Base-by-base conservation (phyloP, 352 stramenopile genomes). In the Globisporangium sylvaticum region DNA sequence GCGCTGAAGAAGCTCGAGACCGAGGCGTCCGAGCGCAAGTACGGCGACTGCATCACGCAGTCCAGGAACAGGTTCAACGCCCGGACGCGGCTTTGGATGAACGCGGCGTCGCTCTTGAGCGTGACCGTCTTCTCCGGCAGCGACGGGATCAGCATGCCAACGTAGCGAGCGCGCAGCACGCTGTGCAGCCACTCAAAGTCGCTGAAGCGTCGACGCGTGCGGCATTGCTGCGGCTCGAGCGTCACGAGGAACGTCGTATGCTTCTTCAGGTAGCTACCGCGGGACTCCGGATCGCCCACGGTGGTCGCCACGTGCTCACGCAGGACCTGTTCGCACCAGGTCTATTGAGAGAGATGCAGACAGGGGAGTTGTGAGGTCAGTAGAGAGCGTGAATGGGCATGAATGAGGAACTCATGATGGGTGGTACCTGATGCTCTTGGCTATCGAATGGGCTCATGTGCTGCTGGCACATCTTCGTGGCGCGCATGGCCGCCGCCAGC, bases 181-280 rank as follows among this genome's bases (percentile, higher is more conserved):
- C 70, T 66, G 31, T 83, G 84, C n/a, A 92, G 76, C 84, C 84
- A 92, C 56, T 78, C 79, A 70, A 92, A 92, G 61, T 92, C 84
- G 53, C 84, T 87, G 54, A 89, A 92, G 64, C 84, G 80, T 31
- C 84, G 81, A 0, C 84, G 82, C 24, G 87, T 75, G 22, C 71
- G 50, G 9, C 70, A 61, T 31, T 84, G 74, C 27, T 60, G 46
- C 44, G 50, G 31, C 44, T 75, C 62, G 53, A 73, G 74, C 32
- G 65, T 80, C 34, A 92, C 74, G 14, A 87, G 72, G 62, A 83
- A 91, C 39, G 80, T 89, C 71, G 79, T 91, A 78, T 91, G 79
- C 64, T 89, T 90, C 64, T 89, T 85, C 7, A 92, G 63, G 55
- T 90, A 92, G 32, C 73, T 75, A 12, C 84, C 84, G 4, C 80